phyloP scores from a whole-genome alignment of 2,329 filamentous ascomycete species.

The Ophiocordyceps camponoti-rufipedis region DNA sequence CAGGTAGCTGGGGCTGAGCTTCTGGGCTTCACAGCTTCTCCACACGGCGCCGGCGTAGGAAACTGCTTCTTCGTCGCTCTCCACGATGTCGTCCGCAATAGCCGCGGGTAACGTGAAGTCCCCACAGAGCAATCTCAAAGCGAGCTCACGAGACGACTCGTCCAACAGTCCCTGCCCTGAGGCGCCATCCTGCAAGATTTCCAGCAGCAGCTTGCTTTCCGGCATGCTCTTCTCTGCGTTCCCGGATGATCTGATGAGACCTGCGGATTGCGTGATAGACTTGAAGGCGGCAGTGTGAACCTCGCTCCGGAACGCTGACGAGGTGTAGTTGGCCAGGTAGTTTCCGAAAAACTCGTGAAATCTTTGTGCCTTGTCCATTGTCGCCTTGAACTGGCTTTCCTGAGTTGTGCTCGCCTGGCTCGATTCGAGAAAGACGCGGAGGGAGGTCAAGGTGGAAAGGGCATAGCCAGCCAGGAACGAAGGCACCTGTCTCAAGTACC shows the following conservation, averaged over 20 bases:
- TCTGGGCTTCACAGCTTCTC: constrained; percentile 51
- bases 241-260: constrained; percentile 46
- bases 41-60: constrained; percentile 50
- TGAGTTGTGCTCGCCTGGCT: constrained; percentile 67
- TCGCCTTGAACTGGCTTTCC: constrained; percentile 62
- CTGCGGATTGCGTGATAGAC: constrained; percentile 50
- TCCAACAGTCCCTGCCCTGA: constrained; percentile 47
- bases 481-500: constrained; percentile 45
- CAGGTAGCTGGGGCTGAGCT: constrained; percentile 50
- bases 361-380: constrained; percentile 52
- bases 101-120: constrained; percentile 43
- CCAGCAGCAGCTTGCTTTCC: constrained; percentile 67
- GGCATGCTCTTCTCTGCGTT: constrained; percentile 50
- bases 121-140: constrained; percentile 54
- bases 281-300: constrained; percentile 39
- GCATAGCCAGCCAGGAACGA: constrained; percentile 69
- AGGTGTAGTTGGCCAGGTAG: constrained; percentile 47
- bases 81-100: constrained; percentile 44
- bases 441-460: constrained; percentile 60
- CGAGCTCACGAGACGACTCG: constrained; percentile 47
- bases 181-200: constrained; percentile 57
- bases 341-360: constrained; percentile 68
- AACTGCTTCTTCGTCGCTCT: constrained; percentile 44
- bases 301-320: constrained; percentile 28
- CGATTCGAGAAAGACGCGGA: constrained; percentile 58